Percentiles rank a stretch among this genome's conserved stretches.
Conservation (phyloP, 2,329 filamentous ascomycete genomes). For the Juglanconis sp. region DNA sequence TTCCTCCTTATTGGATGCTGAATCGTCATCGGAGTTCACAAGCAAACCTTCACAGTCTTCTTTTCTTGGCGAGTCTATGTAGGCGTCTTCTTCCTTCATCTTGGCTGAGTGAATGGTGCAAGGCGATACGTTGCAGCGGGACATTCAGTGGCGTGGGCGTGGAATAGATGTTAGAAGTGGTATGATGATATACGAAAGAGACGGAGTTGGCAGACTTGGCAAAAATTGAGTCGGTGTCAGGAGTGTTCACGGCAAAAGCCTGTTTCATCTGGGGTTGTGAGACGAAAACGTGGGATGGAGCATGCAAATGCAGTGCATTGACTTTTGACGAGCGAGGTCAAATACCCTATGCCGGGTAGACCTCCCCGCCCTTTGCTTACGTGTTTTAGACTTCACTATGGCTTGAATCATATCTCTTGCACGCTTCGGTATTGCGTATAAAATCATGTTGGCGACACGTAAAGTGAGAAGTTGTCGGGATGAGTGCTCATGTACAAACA, state of each 20-base stretch:
- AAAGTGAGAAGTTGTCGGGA: too few relatives aligned
- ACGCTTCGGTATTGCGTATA: too few relatives aligned
- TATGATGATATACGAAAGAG: background rate
- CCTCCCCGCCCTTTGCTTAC: too few relatives aligned
- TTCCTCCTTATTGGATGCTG: background rate
- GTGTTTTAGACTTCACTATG: too few relatives aligned
- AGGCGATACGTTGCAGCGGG: too few relatives aligned
- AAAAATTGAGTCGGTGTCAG: background rate
- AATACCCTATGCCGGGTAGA: too few relatives aligned
- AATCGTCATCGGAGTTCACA: background rate
- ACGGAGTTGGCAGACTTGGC: background rate
- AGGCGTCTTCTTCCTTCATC: background rate
- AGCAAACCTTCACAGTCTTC: background rate
- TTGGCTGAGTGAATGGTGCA: background rate
- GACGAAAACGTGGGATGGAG: background rate
- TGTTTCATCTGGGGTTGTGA: background rate
- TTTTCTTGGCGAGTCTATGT: background rate
- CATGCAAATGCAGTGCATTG: background rate
- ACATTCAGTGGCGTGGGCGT: too few relatives aligned
- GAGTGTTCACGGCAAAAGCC: background rate
- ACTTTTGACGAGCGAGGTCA: too few relatives aligned
- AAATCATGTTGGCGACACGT: too few relatives aligned
- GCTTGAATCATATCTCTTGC: too few relatives aligned
- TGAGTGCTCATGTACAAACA: too few relatives aligned
- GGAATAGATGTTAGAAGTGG: too few relatives aligned